Percentiles rank a stretch among this genome's conserved stretches.
These are phyloP conservation scores for Arachis stenosperma DNA, from an alignment of 306 rosid genomes.

Conservation along the genomic window DNA sequence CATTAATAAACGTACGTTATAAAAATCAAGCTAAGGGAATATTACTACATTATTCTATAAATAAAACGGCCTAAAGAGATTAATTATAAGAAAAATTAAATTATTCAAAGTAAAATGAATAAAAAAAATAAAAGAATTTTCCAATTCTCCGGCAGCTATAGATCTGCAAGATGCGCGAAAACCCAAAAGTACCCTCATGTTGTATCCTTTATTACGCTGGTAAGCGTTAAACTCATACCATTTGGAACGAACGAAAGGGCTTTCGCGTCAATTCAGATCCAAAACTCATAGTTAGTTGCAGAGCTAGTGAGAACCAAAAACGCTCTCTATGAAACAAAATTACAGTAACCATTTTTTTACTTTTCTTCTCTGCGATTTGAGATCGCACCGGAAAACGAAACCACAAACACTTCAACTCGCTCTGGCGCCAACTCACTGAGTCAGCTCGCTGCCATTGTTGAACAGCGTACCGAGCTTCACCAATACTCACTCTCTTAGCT, in stretches of 20 bases:
- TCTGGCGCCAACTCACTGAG: conserved; percentile 45
- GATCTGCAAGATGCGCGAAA: conserved; percentile 16
- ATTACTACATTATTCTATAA: no score
- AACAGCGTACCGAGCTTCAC: conserved; percentile 12
- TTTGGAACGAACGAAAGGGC: not conserved
- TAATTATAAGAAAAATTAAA: not conserved
- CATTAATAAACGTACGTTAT: no score
- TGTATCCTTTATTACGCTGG: not conserved
- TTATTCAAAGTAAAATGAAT: not conserved
- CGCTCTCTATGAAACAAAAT: conserved; percentile 33
- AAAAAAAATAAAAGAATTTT: not conserved
- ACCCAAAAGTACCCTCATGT: conserved; percentile 24
- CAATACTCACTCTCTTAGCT: conserved; percentile 25
- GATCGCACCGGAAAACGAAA: conserved; percentile 31
- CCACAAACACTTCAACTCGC: conserved; percentile 19
- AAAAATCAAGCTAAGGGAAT: no score
- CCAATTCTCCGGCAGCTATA: conserved; percentile 35
- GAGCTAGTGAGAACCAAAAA: not conserved
- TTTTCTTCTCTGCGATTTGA: conserved; percentile 29
- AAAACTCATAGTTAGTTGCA: not conserved
- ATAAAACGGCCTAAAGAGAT: not conserved
- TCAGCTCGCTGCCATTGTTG: conserved; percentile 45
- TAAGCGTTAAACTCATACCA: accelerated
- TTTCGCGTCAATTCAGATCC: conserved; percentile 23
- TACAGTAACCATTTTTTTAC: not conserved